phyloP scores from a whole-genome alignment of 1,284 basidiomycete species.

The Entoloma clypeatum region DNA sequence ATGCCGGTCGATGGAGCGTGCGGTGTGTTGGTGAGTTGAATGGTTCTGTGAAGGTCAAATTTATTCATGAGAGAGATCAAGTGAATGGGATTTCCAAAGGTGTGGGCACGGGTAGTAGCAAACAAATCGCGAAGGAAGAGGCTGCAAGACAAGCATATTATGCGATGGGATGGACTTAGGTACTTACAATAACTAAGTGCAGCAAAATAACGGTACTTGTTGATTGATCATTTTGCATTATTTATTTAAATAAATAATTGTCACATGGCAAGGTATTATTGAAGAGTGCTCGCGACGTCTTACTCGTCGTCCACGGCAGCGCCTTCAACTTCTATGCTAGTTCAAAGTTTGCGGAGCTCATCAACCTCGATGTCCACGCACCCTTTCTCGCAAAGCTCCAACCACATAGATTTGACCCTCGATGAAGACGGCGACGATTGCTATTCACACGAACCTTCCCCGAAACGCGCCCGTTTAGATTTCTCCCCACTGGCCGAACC shows the following conservation, averaged over 20 bases:
- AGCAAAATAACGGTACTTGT: too few relatives aligned
- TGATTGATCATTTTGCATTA: too few relatives aligned
- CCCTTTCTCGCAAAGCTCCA: conserved; percentile 7
- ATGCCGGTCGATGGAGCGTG: conserved; percentile 62
- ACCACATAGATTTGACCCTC: conserved; percentile 55
- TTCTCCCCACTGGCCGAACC: conserved; percentile 16
- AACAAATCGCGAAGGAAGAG: conserved; percentile 72
- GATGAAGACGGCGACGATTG: conserved; percentile 47
- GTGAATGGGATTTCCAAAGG: conserved; percentile 69
- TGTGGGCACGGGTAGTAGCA: conserved; percentile 54
- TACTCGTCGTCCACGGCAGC: conserved; percentile 2
- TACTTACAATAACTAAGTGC: not conserved
- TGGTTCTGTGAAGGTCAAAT: not conserved
- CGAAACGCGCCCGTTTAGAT: conserved; percentile 41
- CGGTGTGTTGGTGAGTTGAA: conserved; percentile 53
- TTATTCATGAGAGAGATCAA: conserved; percentile 24
- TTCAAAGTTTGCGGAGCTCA: conserved; percentile 5
- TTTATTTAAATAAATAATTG: too few relatives aligned
- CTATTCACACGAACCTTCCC: conserved; percentile 27
- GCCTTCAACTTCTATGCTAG: conserved; percentile 8
- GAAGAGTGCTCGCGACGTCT: too few relatives aligned
- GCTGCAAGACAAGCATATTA: conserved; percentile 66
- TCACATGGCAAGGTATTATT: too few relatives aligned
- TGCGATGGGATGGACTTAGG: conserved; percentile 64
- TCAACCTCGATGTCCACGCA: conserved; percentile 6